Conservation (phyloP, 352 stramenopile species). For the Pythium brachiatum region DNA sequence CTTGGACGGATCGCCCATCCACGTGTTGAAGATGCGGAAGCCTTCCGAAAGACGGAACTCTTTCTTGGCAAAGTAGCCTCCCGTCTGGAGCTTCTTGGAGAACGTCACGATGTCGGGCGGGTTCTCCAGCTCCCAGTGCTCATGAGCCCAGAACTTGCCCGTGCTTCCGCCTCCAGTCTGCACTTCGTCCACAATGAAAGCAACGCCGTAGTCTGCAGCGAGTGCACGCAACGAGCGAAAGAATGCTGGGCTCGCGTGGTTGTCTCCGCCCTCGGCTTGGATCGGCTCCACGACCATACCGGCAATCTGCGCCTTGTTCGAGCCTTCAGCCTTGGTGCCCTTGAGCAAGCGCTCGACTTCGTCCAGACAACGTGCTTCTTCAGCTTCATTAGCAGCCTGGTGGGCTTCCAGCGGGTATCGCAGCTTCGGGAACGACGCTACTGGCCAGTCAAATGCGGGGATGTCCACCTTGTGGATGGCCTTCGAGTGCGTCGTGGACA, state of each 20-base stretch:
- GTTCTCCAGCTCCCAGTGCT: constrained; percentile 77
- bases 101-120: constrained; percentile 83
- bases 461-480: constrained; percentile 87
- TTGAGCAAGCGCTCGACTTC: constrained; percentile 59
- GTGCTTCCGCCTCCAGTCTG: constrained; percentile 81
- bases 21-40: constrained; percentile 88
- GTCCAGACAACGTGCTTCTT: constrained; percentile 68
- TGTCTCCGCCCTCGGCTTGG: constrained; percentile 79
- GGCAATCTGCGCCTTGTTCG: constrained; percentile 40
- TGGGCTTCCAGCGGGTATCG: constrained; percentile 66
- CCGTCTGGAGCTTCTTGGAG: constrained; percentile 85
- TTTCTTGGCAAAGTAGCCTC: constrained; percentile 77
- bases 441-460: constrained; percentile 78
- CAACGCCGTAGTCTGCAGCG: constrained; percentile 53
- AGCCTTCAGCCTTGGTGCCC: constrained; percentile 32
- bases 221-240: constrained; percentile 61
- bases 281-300: constrained; percentile 84
- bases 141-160: constrained; percentile 83
- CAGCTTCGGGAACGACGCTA: constrained; percentile 70
- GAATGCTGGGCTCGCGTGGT: constrained; percentile 70
- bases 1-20: constrained; percentile 85
- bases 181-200: constrained; percentile 86
- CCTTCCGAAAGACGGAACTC: constrained; percentile 66
- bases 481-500: constrained; percentile 85
- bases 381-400: constrained; percentile 54